Base-by-base conservation (phyloP, 306 rosid species). In the Inga leiocalycina region DNA sequence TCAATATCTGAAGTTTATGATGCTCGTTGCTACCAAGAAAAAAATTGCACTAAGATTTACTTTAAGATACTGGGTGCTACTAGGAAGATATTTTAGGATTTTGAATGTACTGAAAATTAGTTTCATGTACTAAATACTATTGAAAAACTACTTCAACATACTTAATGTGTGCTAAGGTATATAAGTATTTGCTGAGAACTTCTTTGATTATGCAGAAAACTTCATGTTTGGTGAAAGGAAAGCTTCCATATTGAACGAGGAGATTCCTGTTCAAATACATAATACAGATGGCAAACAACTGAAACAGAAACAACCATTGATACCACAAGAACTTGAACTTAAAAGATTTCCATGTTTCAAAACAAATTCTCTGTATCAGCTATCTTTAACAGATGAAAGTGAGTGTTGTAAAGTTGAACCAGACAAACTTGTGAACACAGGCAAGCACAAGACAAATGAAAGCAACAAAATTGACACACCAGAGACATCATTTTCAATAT, bases 401-500 rank as follows among this genome's bases (percentile, higher is more conserved):
- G 91, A 91, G 56, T 84, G 87, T n/a, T 62, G 76, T 27, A 91
- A 88, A 77, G 79, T 84, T 68, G 89, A 90, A 77, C 89, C 82
- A 70, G 88, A 86, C 44, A 80, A 85, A 80, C 79, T 78, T 71
- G 44, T 62, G 46, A 66, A 11, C 43, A 49, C 34, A 54, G 74
- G 71, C 16, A 59, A 88, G 59, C 83, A 75, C 65, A 30, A 81
- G 67, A 82, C 14, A 75, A 85, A 72, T 70, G 78, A 81, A 77
- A 71, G 75, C 61, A 80, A 80, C 3, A 88, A 88, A 85, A 79
- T 52, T 27, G 64, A 49, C 17, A 73, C 88, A n/a, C 86, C 84
- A 56, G 81, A 83, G 15, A 76, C 87, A 46, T 81, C 92, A 4
- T 35, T 81, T 19, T 87, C 90, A 10, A 80, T 87, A 9, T 75